Percentiles rank a stretch among this genome's conserved stretches.
Evolutionary conservation across 2,329 filamentous ascomycete species (phyloP).

Genomic region (Cadophora gregata): DNA sequence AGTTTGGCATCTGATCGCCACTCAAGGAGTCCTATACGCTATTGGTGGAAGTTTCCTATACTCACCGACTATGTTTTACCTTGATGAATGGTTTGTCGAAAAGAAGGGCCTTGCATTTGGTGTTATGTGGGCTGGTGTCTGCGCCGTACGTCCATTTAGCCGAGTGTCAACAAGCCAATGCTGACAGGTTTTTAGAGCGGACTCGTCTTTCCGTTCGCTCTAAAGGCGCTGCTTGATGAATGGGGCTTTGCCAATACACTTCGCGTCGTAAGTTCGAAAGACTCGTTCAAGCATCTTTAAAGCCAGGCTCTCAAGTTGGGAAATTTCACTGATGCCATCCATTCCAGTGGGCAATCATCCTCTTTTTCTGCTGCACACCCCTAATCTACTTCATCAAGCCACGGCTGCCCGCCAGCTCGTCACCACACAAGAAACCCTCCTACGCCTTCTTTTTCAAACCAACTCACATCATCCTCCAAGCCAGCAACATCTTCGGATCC

Average conservation of each 20-base stretch:
- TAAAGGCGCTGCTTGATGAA: slow-evolving; percentile 49
- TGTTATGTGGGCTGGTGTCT: slow-evolving; percentile 50
- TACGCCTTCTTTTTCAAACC: slow-evolving; percentile 51
- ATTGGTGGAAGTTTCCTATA: slow-evolving; percentile 51
- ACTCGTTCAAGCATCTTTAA: neutral
- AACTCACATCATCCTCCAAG: slow-evolving; percentile 55
- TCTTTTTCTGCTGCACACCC: slow-evolving; percentile 47
- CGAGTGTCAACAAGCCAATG: slow-evolving; percentile 46
- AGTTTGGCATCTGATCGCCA: slow-evolving; percentile 52
- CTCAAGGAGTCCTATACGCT: slow-evolving; percentile 54
- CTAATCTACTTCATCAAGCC: slow-evolving; percentile 64
- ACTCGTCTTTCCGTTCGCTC: slow-evolving; percentile 45
- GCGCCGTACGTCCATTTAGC: slow-evolving; percentile 39
- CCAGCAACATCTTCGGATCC: slow-evolving; percentile 58
- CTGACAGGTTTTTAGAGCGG: slow-evolving; percentile 32
- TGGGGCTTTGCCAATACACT: slow-evolving; percentile 48
- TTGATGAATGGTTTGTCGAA: slow-evolving; percentile 56
- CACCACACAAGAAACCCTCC: slow-evolving; percentile 13
- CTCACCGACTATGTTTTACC: slow-evolving; percentile 48
- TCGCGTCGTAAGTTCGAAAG: slow-evolving; percentile 45
- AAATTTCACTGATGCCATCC: neutral
- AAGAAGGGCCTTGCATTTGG: slow-evolving; percentile 56
- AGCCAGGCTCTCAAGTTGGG: no score
- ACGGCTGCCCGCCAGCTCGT: slow-evolving; percentile 50
- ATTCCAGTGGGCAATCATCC: slow-evolving; percentile 34